Evolutionary conservation across 2,329 filamentous ascomycete species (phyloP), one percentile per base, ranked within the genome.

Genomic region (Arthrobotrys iridis): DNA sequence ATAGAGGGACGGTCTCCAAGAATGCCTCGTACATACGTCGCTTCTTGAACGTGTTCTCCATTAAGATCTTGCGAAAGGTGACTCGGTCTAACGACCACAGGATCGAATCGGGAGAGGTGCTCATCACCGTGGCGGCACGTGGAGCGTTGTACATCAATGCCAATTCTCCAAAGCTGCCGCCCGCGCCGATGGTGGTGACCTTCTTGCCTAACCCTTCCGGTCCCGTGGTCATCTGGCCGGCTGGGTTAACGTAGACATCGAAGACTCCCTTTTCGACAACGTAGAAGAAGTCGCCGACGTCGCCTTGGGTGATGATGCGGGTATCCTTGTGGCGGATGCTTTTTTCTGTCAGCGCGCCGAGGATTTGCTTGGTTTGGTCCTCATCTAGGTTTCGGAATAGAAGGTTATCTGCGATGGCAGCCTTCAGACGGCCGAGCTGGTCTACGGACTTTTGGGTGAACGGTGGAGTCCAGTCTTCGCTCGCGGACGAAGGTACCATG

Each of bases 81-180:
- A 97, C 87, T 62, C 95, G 92, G 81, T 99, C 95, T 58, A 99
- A 86, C 18, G 93, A 93, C 95, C 95, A 99, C 7, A 99, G 87
- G 2, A 91, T 93, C 80, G 91, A 93, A 33, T 87, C 84, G 2
- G 90, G 82, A 80, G 96, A 92, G 10, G 90, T 89, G 28, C 92
- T 96, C 76, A 96, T 88, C 74, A 99, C 92, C 0, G 95, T 98
- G 2, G 95, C 95, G 43, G 95, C 95, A 80, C 95, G 92, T 24
- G 95, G 95, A 20, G 95, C 93, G 80, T 98, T 97, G 85, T 99
- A 98, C 95, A 99, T 98, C 80, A 99, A 86, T 10, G 95, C 95
- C 67, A 99, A 86, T 84, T 99, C 95, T 79, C 95, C 95, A 82
- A 99, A 99, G 2, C 93, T 97, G 76, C 93, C 93, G 57, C 95